A percentile compares a stretch with the other conserved stretches of the same genome.
Evolutionary conservation across 2,329 filamentous ascomycete genomes (phyloP).

Genomic region (Teratosphaeria viscida): DNA sequence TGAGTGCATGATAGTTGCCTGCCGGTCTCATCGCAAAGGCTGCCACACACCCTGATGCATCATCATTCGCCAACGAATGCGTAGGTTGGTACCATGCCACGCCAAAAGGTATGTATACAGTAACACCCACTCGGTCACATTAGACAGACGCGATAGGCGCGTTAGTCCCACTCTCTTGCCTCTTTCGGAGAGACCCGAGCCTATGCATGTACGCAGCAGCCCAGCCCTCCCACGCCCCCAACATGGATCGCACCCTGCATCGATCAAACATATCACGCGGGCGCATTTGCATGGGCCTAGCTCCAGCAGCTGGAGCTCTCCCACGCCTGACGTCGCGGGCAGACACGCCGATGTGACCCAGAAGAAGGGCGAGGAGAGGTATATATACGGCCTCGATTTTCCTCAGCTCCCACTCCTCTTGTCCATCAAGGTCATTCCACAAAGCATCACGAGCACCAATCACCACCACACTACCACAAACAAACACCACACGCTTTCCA

Average conservation of each 20-base stretch:
- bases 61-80: too few relatives aligned
- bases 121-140: neutral
- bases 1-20: too few relatives aligned
- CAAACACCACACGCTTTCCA: neutral
- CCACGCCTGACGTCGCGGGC: neutral
- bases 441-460: constrained; percentile 2
- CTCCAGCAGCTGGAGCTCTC: neutral
- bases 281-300: neutral
- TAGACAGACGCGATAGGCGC: neutral
- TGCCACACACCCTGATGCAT: too few relatives aligned
- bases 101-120: neutral
- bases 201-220: neutral
- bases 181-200: neutral
- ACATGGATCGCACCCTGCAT: neutral
- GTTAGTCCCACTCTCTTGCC: neutral
- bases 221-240: neutral
- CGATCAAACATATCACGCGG: neutral
- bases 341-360: neutral
- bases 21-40: too few relatives aligned
- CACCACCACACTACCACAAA: constrained; percentile 8
- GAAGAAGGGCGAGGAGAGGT: neutral
- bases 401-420: neutral
- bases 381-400: neutral
- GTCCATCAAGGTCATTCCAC: constrained; percentile 3
- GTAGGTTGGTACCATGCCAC: too few relatives aligned